These are phyloP conservation scores for Aristolochia fimbriata DNA, from an alignment of 164 flowering plant genomes.

Conservation along the genomic window DNA sequence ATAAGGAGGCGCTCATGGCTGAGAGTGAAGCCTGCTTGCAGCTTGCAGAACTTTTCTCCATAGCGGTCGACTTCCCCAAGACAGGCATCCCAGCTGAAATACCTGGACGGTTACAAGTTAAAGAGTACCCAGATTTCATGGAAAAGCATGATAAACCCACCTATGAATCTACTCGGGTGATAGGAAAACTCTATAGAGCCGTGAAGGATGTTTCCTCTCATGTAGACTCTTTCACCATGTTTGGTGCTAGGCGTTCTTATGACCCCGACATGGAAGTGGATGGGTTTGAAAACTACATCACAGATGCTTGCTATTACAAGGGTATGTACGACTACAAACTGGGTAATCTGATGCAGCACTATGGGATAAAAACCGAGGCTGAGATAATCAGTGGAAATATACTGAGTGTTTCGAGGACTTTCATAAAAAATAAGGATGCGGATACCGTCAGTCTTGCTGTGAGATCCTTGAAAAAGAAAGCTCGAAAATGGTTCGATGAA, in stretches of 20 bases:
- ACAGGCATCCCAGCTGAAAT: conserved; percentile 78
- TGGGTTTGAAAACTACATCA: conserved; percentile 52
- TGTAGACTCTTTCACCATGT: conserved; percentile 36
- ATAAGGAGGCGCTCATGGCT: conserved; percentile 39
- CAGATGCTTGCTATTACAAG: conserved; percentile 61
- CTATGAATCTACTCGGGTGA: conserved; percentile 36
- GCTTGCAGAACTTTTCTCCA: conserved; percentile 57
- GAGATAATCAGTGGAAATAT: conserved; percentile 64
- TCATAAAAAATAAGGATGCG: conserved; percentile 38
- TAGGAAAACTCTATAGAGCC: conserved; percentile 40
- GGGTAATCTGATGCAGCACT: conserved; percentile 67
- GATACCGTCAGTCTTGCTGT: conserved; percentile 55
- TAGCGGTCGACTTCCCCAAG: conserved; percentile 84
- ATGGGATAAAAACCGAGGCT: conserved; percentile 67
- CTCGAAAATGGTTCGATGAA: conserved; percentile 51
- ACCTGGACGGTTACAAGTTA: conserved; percentile 41
- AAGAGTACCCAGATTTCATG: conserved; percentile 85
- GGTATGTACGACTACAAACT: conserved; percentile 53
- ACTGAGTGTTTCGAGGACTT: conserved; percentile 44
- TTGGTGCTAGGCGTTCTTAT: conserved; percentile 43
- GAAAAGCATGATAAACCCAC: conserved; percentile 65
- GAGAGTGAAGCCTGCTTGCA: conserved; percentile 38
- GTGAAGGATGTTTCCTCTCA: conserved; percentile 42
- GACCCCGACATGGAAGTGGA: conserved; percentile 71
- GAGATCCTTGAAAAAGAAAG: conserved; percentile 63